phyloP scores from a whole-genome alignment of 2,329 filamentous ascomycete genomes.

The Aspergillus candidus region DNA sequence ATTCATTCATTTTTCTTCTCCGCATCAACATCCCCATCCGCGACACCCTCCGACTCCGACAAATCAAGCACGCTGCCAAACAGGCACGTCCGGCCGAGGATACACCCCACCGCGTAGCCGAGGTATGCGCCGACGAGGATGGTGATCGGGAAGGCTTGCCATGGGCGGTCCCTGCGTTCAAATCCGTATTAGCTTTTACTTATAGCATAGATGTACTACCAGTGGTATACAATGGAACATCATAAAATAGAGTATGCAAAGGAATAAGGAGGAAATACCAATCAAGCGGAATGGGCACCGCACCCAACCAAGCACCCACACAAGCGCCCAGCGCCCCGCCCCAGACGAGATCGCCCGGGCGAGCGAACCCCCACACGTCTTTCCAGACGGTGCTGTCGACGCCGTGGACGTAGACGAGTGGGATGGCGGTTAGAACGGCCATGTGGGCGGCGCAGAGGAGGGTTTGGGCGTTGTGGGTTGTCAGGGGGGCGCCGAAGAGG shows the following conservation, averaged over 20 bases:
- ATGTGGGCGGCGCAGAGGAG: constrained; percentile 75
- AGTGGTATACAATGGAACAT: background rate
- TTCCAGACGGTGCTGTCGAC: constrained; percentile 66
- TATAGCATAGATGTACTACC: background rate
- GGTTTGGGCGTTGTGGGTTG: constrained; percentile 73
- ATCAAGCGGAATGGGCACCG: constrained; percentile 90
- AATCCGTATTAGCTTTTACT: too few relatives aligned
- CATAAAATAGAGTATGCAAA: too few relatives aligned
- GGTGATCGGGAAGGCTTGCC: constrained; percentile 97
- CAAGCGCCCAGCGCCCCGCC: constrained; percentile 72
- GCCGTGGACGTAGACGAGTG: constrained; percentile 79
- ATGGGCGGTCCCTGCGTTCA: constrained; percentile 73
- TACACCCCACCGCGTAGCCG: constrained; percentile 63
- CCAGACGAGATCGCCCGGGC: constrained; percentile 77
- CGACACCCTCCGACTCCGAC: too few relatives aligned
- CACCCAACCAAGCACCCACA: constrained; percentile 84
- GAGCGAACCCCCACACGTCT: constrained; percentile 59
- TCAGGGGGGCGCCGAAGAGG: constrained; percentile 86
- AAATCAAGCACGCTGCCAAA: too few relatives aligned
- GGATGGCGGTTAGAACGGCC: constrained; percentile 68
- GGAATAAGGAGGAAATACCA: constrained; percentile 51
- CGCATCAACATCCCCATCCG: too few relatives aligned
- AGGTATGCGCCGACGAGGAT: constrained; percentile 76
- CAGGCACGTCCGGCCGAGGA: constrained; percentile 16
- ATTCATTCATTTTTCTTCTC: too few relatives aligned